Evolutionary conservation across 2,329 filamentous ascomycete species (phyloP), one percentile per base, ranked within the genome.

Genomic region (Periglandula ipomoeae): DNA sequence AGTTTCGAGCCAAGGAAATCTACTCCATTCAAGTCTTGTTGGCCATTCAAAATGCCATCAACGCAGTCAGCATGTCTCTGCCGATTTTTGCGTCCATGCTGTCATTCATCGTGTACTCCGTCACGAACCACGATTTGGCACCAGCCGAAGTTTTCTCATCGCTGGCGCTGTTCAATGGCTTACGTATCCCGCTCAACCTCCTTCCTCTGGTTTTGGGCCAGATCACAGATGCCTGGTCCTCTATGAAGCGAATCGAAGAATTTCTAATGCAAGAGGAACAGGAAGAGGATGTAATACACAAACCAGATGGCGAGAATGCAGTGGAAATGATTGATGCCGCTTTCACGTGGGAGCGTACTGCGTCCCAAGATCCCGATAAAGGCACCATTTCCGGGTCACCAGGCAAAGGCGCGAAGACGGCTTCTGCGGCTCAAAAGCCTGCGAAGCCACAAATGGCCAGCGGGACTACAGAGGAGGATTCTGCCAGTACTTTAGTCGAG

Each of bases 31-130:
- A 95, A 63, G 70, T 89, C 13, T 70, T 97, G 41, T 70, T 97
- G 24, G 81, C 86, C 1, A 87, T 94, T 55, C 80, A 89, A 57
- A 94, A 94, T 62, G 88, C 76, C 38, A 89, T 95, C 69, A 85
- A 89, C 65, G 85, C 88, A 11, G 74, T 93, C 44, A 87, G 87
- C 59, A 80, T 95, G 76, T 85, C 88, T 1, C 77, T 95, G 60
- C 91, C 93, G 6, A 87, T 95, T 47, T 96, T 97, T 58, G 89
- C 91, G 0, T 94, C 90, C 1, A 96, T 97, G 89, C 66, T 97
- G 37, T 81, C 91, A 0, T 97, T 97, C 65, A 91, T 97, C 66
- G 91, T 88, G 0, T 85, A 81, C 58, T 83, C 81, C 1, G 67
- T 84, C 34, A 76, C 81, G 1, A 73, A 85, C 50, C 84, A 89